A percentile compares a stretch with the other conserved stretches of the same genome.
Conservation (phyloP, 345 rosid genomes). For the Corymbia maculata region DNA sequence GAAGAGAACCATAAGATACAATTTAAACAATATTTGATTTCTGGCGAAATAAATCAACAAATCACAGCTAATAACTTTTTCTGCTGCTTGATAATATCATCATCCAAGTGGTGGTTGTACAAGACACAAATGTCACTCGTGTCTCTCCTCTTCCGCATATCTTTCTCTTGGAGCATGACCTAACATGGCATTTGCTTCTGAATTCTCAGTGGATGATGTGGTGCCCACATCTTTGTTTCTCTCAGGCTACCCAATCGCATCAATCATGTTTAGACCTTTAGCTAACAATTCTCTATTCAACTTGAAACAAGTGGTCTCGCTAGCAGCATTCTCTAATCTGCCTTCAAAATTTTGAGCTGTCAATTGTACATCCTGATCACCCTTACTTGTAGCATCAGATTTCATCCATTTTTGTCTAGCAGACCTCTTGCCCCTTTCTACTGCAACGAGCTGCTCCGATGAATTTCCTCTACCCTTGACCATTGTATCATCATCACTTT, state of each 20-base stretch:
- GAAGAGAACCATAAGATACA: conserved; percentile 4
- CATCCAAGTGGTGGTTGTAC: conserved; percentile 87
- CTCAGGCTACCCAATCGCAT: background rate
- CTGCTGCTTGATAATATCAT: conserved; percentile 61
- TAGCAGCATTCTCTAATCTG: background rate
- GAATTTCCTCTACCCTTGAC: background rate
- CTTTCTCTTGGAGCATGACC: conserved; percentile 10
- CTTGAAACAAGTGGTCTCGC: background rate
- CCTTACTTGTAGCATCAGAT: background rate
- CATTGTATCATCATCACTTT: background rate
- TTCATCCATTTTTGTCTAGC: background rate
- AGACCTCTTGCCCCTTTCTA: background rate
- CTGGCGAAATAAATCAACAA: background rate
- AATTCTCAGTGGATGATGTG: background rate
- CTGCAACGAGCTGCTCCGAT: background rate
- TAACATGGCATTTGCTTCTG: conserved; percentile 5
- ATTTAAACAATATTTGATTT: background rate
- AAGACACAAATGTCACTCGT: conserved; percentile 52
- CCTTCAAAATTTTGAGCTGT: background rate
- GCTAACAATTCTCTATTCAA: background rate
- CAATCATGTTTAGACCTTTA: background rate
- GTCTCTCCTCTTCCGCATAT: conserved; percentile 64
- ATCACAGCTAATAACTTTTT: conserved; percentile 45
- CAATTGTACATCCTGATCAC: conserved; percentile 10
- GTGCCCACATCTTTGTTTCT: background rate